Conservation (phyloP, 257 asterid genomes). For the Solanum gracilifrons region DNA sequence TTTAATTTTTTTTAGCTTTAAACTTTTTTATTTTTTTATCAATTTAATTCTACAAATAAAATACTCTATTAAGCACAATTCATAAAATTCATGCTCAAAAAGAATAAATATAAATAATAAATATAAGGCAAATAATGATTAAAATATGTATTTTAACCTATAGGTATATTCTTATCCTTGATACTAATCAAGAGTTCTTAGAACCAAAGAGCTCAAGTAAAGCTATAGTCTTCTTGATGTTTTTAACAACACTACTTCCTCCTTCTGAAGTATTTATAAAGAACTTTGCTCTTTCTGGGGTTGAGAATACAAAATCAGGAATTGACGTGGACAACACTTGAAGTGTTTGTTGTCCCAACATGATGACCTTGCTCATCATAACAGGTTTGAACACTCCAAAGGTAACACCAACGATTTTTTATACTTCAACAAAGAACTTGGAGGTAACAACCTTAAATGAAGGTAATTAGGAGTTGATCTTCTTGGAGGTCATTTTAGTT, state of each 20-base stretch:
- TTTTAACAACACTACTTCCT: background rate
- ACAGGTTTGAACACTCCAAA: no score
- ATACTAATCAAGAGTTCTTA: background rate
- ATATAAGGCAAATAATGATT: no score
- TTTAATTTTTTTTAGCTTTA: no score
- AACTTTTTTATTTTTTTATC: no score
- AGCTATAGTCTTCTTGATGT: background rate
- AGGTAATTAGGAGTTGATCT: background rate
- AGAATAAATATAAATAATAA: no score
- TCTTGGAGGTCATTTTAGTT: background rate
- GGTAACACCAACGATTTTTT: background rate
- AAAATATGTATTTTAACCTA: no score
- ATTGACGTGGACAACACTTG: background rate
- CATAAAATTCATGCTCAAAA: no score
- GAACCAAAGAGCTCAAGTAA: background rate
- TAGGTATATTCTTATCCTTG: background rate
- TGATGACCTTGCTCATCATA: background rate
- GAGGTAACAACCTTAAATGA: background rate
- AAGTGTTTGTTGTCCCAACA: background rate
- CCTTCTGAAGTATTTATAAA: background rate
- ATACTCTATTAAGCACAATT: no score
- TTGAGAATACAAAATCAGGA: background rate
- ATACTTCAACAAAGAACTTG: background rate
- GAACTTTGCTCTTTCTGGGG: background rate
- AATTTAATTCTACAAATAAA: no score